Conservation (phyloP, 371 early-diverging fungal species). For the Rhizopus delemar region DNA sequence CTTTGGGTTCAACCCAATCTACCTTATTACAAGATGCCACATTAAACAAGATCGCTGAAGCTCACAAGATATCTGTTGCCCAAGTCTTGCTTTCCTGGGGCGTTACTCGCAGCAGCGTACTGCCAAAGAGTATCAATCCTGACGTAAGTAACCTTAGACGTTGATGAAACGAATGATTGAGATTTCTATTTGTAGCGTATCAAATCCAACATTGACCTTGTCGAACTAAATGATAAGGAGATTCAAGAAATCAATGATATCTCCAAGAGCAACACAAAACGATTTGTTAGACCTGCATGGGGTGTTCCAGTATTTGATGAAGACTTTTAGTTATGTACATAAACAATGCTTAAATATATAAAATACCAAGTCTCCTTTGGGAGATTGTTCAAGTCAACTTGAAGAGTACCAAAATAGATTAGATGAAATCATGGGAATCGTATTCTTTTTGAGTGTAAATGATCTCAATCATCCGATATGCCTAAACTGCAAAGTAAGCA, state of each 20-base stretch:
- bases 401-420: constrained; percentile 11
- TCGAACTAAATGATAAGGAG: constrained; percentile 45
- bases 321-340: constrained; percentile 20
- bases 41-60: constrained; percentile 63
- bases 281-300: constrained; percentile 41
- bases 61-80: constrained; percentile 64
- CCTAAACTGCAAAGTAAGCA: too few relatives aligned
- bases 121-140: constrained; percentile 58
- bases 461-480: constrained; percentile 19
- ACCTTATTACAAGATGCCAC: constrained; percentile 45
- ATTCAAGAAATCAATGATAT: constrained; percentile 43
- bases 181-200: constrained; percentile 32
- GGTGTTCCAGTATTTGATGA: constrained; percentile 48
- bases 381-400: neutral
- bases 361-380: too few relatives aligned
- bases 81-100: constrained; percentile 82
- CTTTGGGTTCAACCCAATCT: constrained; percentile 63
- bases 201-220: constrained; percentile 40
- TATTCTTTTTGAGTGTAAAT: constrained; percentile 36
- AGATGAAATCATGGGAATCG: constrained; percentile 38
- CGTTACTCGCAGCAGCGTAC: constrained; percentile 57
- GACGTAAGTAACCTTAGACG: constrained; percentile 28
- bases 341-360: neutral
- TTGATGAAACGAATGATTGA: neutral
- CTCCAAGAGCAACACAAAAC: constrained; percentile 33